Percentiles rank a stretch among this genome's conserved stretches.
phyloP scores from a whole-genome alignment of 2,329 filamentous ascomycete species.

The Tolypocladium cylindrosporum region DNA sequence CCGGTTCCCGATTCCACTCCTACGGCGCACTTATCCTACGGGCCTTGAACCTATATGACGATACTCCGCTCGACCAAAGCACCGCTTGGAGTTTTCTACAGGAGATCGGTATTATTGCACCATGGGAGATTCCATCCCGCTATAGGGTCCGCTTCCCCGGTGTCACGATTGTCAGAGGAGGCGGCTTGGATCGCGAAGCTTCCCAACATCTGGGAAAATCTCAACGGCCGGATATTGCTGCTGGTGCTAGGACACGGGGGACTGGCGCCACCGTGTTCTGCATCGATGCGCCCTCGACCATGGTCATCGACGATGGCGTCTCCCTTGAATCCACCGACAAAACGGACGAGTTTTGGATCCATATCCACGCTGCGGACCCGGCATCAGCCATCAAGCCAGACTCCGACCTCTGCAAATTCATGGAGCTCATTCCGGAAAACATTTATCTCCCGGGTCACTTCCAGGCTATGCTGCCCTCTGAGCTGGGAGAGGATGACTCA shows the following conservation, averaged over 20 bases:
- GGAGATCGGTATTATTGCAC: constrained; percentile 61
- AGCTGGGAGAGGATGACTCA: constrained; percentile 17
- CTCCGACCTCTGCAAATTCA: constrained; percentile 47
- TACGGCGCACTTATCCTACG: constrained; percentile 56
- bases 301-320: constrained; percentile 70
- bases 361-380: constrained; percentile 70
- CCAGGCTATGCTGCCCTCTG: constrained; percentile 44
- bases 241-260: constrained; percentile 48
- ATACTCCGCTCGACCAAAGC: constrained; percentile 30
- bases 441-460: constrained; percentile 50
- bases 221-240: constrained; percentile 32
- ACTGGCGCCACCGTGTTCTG: constrained; percentile 53
- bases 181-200: constrained; percentile 27
- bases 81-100: constrained; percentile 58
- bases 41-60: constrained; percentile 47
- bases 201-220: constrained; percentile 22
- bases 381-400: constrained; percentile 56
- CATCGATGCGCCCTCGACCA: constrained; percentile 57
- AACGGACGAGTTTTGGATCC: constrained; percentile 57
- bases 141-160: constrained; percentile 49
- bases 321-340: constrained; percentile 53
- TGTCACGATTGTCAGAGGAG: constrained; percentile 30
- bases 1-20: constrained; percentile 43
- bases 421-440: constrained; percentile 50
- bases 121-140: constrained; percentile 58